Base-by-base conservation (phyloP, 129 eudicot genomes). In the Silybum marianum region DNA sequence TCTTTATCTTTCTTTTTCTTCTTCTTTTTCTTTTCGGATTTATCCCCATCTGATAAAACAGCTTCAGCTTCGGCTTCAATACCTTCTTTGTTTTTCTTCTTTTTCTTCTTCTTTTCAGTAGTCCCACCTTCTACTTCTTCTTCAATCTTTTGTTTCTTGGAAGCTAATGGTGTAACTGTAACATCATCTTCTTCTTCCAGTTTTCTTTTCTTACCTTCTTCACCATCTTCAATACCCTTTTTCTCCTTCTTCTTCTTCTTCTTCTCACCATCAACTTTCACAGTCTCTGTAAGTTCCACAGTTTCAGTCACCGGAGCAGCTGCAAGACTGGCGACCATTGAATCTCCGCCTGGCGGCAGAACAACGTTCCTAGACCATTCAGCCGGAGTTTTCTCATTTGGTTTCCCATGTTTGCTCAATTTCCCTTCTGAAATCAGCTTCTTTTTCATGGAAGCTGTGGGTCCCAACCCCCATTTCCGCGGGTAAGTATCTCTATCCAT, bases 401-500 rank as follows among this genome's bases (percentile, higher is more conserved):
- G 89, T 74, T 90, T 93, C 62, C 97, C 97, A 74, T 89, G 97
- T 81, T 93, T 93, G 80, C 88, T 89, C 87, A 93, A 77, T 77
- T 90, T 93, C 74, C 95, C 97, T 69, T 90, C 93, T 0, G 90
- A 83, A 72, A 90, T 85, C 86, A 93, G 24, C 87, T 90, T 93
- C 92, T 93, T 90, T 81, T 93, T 93, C 93, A 89, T 87, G 2
- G 92, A 87, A 72, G 97, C 95, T 58, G 90, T 86, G 0, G 97
- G 97, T 9, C 97, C 97, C 77, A 93, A 82, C 19, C 97, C 97
- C 97, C 97, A 93, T 84, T 90, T 93, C 88, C 95, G 89, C 0
- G 97, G 95, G 58, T 93, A 93, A 18, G 95, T 93, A 84, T 93
- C 97, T 82, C 95, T 87, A 77, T 93, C 95, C 97, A 90, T 90